These are phyloP conservation scores for Platismatia glauca DNA, from an alignment of 495 filamentous ascomycete species.

Conservation along the genomic window DNA sequence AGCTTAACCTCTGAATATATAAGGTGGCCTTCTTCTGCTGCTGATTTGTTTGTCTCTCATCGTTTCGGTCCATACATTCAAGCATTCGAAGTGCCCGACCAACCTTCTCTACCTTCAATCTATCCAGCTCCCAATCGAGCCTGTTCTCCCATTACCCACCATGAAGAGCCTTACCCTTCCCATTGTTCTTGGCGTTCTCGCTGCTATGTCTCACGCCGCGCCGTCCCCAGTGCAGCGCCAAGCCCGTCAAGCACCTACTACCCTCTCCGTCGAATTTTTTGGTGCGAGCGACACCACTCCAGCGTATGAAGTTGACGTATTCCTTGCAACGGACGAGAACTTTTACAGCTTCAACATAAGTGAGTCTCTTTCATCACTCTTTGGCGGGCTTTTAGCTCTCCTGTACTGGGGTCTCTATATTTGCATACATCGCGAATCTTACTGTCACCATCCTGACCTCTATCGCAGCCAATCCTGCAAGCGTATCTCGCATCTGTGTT, in stretches of 20 bases:
- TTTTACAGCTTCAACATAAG: not conserved
- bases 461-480: not conserved
- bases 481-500: not conserved
- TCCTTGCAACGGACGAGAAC: not conserved
- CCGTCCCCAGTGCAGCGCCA: not conserved
- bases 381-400: not conserved
- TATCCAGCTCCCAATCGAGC: not conserved
- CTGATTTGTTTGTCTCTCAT: not conserved
- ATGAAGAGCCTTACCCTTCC: not conserved
- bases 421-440: not conserved
- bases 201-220: not conserved
- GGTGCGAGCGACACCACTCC: not conserved
- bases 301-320: not conserved
- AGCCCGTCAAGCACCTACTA: not conserved
- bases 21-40: not conserved
- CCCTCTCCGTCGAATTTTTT: not conserved
- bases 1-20: not conserved
- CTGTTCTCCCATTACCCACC: not conserved
- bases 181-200: not conserved
- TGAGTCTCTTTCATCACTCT: not conserved
- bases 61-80: not conserved
- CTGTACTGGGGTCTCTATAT: not conserved
- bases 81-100: not conserved
- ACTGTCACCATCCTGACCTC: not conserved
- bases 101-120: not conserved